phyloP scores from a whole-genome alignment of 1,284 basidiomycete species.

The Puccinia hordei region DNA sequence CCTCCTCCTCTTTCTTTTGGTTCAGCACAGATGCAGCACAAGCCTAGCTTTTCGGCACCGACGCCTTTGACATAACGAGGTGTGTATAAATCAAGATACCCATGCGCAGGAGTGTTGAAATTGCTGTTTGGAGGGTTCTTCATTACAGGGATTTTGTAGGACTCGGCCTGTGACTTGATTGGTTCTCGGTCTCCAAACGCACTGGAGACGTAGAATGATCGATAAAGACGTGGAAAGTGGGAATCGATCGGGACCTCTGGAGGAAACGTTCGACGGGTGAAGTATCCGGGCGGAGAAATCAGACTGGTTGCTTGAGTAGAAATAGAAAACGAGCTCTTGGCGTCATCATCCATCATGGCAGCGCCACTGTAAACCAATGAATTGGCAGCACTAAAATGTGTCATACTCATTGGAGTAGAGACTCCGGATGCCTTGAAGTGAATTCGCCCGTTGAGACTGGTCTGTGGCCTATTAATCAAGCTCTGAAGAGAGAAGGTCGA shows the following conservation, averaged over 20 bases:
- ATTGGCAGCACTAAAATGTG: neutral
- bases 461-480: constrained; percentile 29
- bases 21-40: constrained; percentile 77
- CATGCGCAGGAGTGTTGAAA: constrained; percentile 50
- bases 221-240: constrained; percentile 43
- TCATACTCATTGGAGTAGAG: constrained; percentile 42
- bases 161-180: constrained; percentile 38
- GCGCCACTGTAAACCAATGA: constrained; percentile 13
- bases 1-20: constrained; percentile 67
- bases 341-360: constrained; percentile 38
- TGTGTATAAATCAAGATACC: constrained; percentile 69
- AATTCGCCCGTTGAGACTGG: constrained; percentile 18
- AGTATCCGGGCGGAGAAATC: constrained; percentile 36
- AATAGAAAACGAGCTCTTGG: constrained; percentile 48
- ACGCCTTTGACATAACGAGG: constrained; percentile 74
- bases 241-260: constrained; percentile 47
- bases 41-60: constrained; percentile 70
- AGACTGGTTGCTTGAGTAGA: constrained; percentile 51
- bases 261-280: constrained; percentile 36
- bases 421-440: constrained; percentile 16
- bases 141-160: constrained; percentile 26
- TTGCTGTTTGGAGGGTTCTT: constrained; percentile 32
- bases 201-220: constrained; percentile 49
- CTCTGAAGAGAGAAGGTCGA: constrained; percentile 20
- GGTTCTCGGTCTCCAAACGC: constrained; percentile 49